Evolutionary conservation across 192 early-diverging fungal genomes (phyloP), one percentile per base, ranked within the genome.

Genomic region (Coemansia sp.): DNA sequence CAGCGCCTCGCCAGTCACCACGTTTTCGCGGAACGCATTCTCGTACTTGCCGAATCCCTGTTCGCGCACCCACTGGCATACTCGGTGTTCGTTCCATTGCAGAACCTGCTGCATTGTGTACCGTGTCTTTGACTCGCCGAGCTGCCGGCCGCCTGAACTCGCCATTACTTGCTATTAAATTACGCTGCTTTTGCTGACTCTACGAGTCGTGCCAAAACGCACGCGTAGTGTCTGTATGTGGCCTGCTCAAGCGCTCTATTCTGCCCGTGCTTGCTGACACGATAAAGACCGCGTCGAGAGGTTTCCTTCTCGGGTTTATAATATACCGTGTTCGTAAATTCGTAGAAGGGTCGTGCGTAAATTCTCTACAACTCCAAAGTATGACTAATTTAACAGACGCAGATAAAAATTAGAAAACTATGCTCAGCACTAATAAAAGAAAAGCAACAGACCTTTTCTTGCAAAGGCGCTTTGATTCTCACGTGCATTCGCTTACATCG

Each of bases 1-100:
- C 56, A 97, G 75, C 5, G 90, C 83, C 21, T 88, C 85, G n/a
- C 95, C 95, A 12, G 79, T 91, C 49, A 97, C 88, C 56, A 88
- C 67, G 73, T 95, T 88, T 27, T 92, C 88, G 84, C 76, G 58
- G 62, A 86, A 86, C 12, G 72, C 35, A 29, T 58, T 49, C 47
- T 81, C 83, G 62, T 84, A 84, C 61, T 78, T 76, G 48, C 65
- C 60, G 63, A 86, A 81, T 15, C 80, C 73, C 45, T 83, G 73
- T 52, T 86, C 85, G 23, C 77, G 70, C 7, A 86, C 66, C 85
- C 85, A 86, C 41, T 72, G 67, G 60, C 78, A 67, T 35, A 86
- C 85, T 19, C 79, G 82, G 37, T 59, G 58, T 48, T 79, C 69
- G 60, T 64, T 76, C 85, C 85, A 86, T 38, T 74, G 76, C 49